phyloP scores from a whole-genome alignment of 1,284 basidiomycete genomes.

The Malassezia equina region DNA sequence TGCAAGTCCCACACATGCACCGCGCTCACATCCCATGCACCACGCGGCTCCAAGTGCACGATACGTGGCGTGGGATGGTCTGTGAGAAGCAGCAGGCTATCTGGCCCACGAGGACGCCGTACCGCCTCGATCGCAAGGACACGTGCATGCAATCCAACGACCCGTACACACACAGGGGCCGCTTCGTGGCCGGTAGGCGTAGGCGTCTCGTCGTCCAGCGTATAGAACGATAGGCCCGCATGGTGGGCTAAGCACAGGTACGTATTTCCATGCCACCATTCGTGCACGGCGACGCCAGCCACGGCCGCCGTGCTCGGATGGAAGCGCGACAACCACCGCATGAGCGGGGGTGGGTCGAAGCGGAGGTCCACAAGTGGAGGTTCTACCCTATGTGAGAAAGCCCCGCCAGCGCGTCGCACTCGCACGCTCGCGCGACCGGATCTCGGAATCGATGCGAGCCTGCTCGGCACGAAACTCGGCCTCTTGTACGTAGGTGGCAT shows the following conservation, averaged over 20 bases:
- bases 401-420: conserved; percentile 6
- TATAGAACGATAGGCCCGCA: not conserved
- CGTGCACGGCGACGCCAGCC: conserved; percentile 1
- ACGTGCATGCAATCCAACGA: conserved; percentile 9
- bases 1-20: not conserved
- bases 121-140: conserved; percentile 9
- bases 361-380: not conserved
- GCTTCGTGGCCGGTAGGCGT: not conserved
- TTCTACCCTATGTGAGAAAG: not conserved
- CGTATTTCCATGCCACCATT: conserved; percentile 1
- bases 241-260: conserved; percentile 13
- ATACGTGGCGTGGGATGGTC: conserved; percentile 14
- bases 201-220: not conserved
- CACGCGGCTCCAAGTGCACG: not conserved
- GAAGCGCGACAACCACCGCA: conserved; percentile 14
- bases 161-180: not conserved
- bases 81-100: conserved; percentile 4
- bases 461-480: conserved; percentile 2
- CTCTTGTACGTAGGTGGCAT: not conserved
- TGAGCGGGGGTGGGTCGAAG: not conserved
- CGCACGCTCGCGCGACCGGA: conserved; percentile 1
- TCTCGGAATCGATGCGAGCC: not conserved
- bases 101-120: not conserved
- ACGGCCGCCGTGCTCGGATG: conserved; percentile 1
- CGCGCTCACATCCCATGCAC: not conserved